phyloP scores from a whole-genome alignment of 768 basidiomycete genomes.

The Pholiota molesta region DNA sequence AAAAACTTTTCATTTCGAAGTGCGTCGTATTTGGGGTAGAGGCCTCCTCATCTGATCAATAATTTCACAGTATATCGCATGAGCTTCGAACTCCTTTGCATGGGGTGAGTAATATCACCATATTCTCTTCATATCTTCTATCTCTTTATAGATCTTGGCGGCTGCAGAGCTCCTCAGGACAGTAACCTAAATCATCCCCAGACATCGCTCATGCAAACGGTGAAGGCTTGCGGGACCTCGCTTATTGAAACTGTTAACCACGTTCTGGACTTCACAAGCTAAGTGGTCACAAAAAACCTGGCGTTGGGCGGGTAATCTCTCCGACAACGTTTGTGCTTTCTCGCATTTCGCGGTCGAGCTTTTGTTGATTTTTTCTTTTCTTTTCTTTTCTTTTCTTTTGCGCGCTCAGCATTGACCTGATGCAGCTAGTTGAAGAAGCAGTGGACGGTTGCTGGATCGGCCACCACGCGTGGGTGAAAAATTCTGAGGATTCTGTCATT shows the following conservation, averaged over 20 bases:
- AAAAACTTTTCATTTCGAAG: slow-evolving; percentile 95
- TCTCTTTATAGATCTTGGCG: slow-evolving; percentile 69
- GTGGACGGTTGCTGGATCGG: slow-evolving; percentile 96
- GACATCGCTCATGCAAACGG: slow-evolving; percentile 85
- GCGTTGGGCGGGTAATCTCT: slow-evolving; percentile 76
- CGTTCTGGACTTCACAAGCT: slow-evolving; percentile 96
- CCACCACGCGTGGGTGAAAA: slow-evolving; percentile 76
- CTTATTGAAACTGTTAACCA: slow-evolving; percentile 97
- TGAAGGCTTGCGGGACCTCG: slow-evolving; percentile 94
- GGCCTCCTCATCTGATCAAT: background rate
- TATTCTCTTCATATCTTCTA: slow-evolving; percentile 3
- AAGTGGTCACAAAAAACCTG: slow-evolving; percentile 81
- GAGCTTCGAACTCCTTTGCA: slow-evolving; percentile 91
- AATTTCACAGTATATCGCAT: slow-evolving; percentile 72
- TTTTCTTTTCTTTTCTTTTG: background rate
- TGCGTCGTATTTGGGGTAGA: slow-evolving; percentile 33
- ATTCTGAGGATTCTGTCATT: slow-evolving; percentile 73
- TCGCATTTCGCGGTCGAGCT: slow-evolving; percentile 7
- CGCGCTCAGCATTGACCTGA: slow-evolving; percentile 63
- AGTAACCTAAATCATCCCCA: slow-evolving; percentile 83
- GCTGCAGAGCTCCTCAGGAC: slow-evolving; percentile 91
- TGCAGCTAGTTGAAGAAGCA: slow-evolving; percentile 85
- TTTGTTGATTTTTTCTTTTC: slow-evolving; percentile 1
- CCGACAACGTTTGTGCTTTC: slow-evolving; percentile 55
- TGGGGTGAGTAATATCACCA: slow-evolving; percentile 67